Base-by-base conservation (phyloP, 495 filamentous ascomycete genomes). In the Aspergillus haitiensis region DNA sequence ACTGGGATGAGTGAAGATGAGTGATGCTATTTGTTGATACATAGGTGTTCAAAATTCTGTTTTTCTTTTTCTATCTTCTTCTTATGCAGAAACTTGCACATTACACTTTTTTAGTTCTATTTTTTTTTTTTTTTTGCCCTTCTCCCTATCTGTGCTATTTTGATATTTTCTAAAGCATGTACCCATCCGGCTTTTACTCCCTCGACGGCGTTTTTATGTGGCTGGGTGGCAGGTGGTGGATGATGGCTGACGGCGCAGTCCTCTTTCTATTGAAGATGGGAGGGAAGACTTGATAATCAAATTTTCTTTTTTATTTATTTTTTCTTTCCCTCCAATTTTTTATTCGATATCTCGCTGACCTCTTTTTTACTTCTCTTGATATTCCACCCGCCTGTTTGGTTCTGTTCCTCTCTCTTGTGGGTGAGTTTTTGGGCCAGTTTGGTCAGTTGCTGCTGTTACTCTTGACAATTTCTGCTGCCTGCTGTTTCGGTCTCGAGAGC, bases 1-100 rank as follows among this genome's bases (percentile, higher is more conserved):
- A 16, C 55, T 31, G 70, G 69, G 9, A 66, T 63, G 35, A 71
- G 65, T 44, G 70, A 79, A 32, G 72, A 75, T 12, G 72, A 78
- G 48, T 78, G 61, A 77, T 55, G 48, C 33, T 46, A 5, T 35
- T 53, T 56, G 52, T 59, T 55, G 42, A 62, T 55, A 60, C 53
- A 57, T 59, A 55, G 56, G 55, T 59, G 16, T 59, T 60, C 56
- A 42, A 48, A 56, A 39, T 66, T 4, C 3, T n/a, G 1, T 47
- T 47, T 47, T 18, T 16, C 44, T 21, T 55, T 46, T 21, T 60
- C 58, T 52, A 54, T 65, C 44, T 47, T 57, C 55, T 59, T 49
- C 52, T 65, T 50, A 52, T 45, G 64, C 57, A 55, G 50, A 51
- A 48, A 35, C 34, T 52, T 63, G 55, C 56, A 61, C 42, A 60